phyloP scores from a whole-genome alignment of 495 filamentous ascomycete species.

The Aspergillus campestris region DNA sequence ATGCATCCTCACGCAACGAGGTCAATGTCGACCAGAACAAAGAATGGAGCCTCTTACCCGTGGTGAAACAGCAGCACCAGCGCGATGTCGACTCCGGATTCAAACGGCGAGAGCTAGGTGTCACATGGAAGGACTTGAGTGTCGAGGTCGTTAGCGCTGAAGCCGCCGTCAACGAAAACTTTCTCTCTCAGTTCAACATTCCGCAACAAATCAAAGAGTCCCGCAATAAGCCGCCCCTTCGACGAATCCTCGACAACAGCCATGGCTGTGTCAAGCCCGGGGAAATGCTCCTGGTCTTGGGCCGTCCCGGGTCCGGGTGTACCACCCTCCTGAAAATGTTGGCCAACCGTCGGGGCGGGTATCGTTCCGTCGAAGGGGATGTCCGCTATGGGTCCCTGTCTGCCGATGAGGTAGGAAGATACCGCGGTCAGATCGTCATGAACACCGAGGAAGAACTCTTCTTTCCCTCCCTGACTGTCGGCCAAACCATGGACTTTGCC shows the following conservation, averaged over 20 bases:
- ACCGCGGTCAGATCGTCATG: conserved; percentile 67
- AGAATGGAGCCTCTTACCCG: conserved; percentile 38
- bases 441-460: conserved; percentile 64
- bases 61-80: conserved; percentile 33
- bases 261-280: conserved; percentile 48
- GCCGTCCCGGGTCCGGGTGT: conserved; percentile 38
- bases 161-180: conserved; percentile 41
- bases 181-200: conserved; percentile 50
- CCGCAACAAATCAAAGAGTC: conserved; percentile 29
- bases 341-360: conserved; percentile 55
- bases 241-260: conserved; percentile 30
- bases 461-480: conserved; percentile 61
- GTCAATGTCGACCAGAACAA: conserved; percentile 17
- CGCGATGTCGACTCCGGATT: conserved; percentile 39
- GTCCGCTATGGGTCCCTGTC: conserved; percentile 13
- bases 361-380: conserved; percentile 28
- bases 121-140: conserved; percentile 46
- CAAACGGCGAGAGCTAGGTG: conserved; percentile 41
- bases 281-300: conserved; percentile 40
- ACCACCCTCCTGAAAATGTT: conserved; percentile 54
- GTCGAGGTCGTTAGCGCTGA: conserved; percentile 37
- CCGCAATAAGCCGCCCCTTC: conserved; percentile 28
- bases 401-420: conserved; percentile 45
- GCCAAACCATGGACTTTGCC: conserved; percentile 64
- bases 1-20: conserved; percentile 8